These are phyloP conservation scores for Cordyceps javanica DNA, from an alignment of 2,329 filamentous ascomycete genomes.

Conservation along the genomic window DNA sequence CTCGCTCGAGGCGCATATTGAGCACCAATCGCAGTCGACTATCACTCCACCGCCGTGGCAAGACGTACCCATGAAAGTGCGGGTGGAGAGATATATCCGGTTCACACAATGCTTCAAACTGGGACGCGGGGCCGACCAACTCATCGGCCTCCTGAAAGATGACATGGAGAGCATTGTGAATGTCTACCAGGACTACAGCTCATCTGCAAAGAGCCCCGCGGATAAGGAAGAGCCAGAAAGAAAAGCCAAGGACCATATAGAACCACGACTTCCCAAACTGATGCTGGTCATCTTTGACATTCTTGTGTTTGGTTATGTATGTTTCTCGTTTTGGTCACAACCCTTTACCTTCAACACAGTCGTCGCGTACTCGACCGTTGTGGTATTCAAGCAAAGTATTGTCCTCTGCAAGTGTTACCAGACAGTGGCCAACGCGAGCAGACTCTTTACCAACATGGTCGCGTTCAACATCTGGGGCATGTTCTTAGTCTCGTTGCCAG, in stretches of 20 bases:
- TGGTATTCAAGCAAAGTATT: conserved; percentile 17
- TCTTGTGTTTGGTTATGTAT: conserved; percentile 16
- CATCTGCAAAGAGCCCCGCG: not conserved
- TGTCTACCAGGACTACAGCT: conserved; percentile 15
- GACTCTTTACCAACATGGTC: conserved; percentile 18
- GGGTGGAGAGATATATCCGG: conserved; percentile 16
- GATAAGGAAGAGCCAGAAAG: not conserved
- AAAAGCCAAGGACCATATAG: conserved; percentile 6
- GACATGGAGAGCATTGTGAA: conserved; percentile 17
- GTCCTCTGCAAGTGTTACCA: conserved; percentile 16
- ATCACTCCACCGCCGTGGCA: conserved; percentile 6
- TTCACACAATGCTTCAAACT: conserved; percentile 15
- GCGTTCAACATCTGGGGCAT: conserved; percentile 16
- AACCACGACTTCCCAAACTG: conserved; percentile 15
- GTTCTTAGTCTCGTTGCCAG: conserved; percentile 15
- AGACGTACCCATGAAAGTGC: conserved; percentile 13
- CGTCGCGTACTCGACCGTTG: conserved; percentile 15
- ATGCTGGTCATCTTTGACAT: conserved; percentile 17
- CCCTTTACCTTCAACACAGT: conserved; percentile 19
- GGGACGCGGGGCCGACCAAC: conserved; percentile 16
- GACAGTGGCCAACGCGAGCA: conserved; percentile 14
- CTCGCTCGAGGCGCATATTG: conserved; percentile 6
- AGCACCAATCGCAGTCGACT: not conserved
- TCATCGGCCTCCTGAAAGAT: conserved; percentile 16
- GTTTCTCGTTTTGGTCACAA: conserved; percentile 17